phyloP scores from a whole-genome alignment of 2,329 filamentous ascomycete genomes.

The Fonsecaea monophora region DNA sequence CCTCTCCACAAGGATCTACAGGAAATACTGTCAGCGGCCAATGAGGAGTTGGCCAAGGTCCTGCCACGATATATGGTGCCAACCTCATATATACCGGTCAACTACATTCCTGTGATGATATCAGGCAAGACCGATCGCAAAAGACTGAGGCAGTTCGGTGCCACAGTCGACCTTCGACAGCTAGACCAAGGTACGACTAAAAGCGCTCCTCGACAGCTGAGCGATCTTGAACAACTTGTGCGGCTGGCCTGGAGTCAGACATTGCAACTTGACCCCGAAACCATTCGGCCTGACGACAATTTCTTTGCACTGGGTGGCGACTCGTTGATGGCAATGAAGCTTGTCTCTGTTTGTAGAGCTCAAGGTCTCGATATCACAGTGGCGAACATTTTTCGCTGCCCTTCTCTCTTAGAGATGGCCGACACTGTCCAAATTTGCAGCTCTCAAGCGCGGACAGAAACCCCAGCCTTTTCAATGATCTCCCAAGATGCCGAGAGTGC shows the following conservation, averaged over 20 bases:
- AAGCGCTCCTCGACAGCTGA: conserved; percentile 6
- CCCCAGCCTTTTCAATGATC: conserved; percentile 37
- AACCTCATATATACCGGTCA: conserved; percentile 45
- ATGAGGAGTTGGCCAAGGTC: conserved; percentile 38
- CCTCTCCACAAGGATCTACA: conserved; percentile 15
- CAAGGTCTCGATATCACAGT: conserved; percentile 39
- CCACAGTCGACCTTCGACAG: conserved; percentile 45
- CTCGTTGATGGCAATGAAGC: conserved; percentile 44
- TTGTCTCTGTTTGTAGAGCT: conserved; percentile 39
- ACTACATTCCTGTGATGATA: conserved; percentile 44
- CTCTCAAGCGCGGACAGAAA: conserved; percentile 31
- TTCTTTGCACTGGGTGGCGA: conserved; percentile 47
- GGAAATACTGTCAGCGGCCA: conserved; percentile 29
- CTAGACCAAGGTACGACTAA: conserved; percentile 39
- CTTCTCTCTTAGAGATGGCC: conserved; percentile 54
- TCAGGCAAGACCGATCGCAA: conserved; percentile 47
- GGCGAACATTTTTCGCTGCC: conserved; percentile 45
- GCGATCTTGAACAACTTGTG: conserved; percentile 20
- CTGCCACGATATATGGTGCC: conserved; percentile 48
- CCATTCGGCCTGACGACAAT: conserved; percentile 47
- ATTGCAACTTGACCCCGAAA: conserved; percentile 43
- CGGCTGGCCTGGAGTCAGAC: conserved; percentile 44
- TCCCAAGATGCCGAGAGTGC: conserved; percentile 46
- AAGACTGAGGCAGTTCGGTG: conserved; percentile 39
- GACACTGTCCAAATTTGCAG: conserved; percentile 47